Evolutionary conservation across 2,329 filamentous ascomycete genomes (phyloP), one percentile per base, ranked within the genome.

Genomic region (Colletotrichum sp.): DNA sequence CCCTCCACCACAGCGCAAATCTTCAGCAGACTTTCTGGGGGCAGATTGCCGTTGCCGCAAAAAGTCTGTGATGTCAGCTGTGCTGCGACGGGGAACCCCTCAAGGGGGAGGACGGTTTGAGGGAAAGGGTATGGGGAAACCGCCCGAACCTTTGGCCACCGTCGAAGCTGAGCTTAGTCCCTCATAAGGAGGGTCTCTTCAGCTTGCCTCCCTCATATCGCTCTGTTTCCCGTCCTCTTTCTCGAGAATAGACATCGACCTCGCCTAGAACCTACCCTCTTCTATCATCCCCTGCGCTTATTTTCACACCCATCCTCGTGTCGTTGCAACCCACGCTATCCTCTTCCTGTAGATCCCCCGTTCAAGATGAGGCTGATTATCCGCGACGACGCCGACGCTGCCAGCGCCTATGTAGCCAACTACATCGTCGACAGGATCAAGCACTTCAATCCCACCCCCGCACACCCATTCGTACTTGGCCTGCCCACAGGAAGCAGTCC

Each of bases 391-490:
- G 89, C 93, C 80, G 85, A 89, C 71, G 87, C 90, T 77, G 94
- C 94, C 72, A 95, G 94, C 81, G 88, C 89, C 80, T 96, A 96
- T 84, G 94, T 96, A 79, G 94, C 95, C 77, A 93, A 95, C 84
- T 96, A 96, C 85, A 93, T 97, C 80, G 92, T 96, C 85, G 93
- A 94, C 80, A 93, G 95, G 79, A 96, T 97, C 88, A 94, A 93
- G 81, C 87, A 91, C 77, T 97, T 95, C 85, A 90, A 90, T 65
- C 95, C 95, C 49, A 94, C 93, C 7, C 87, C 93, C 64, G 87
- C 92, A 78, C 92, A 92, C 79, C 95, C 95, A 2, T 97, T 98
- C 81, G 94, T 97, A 7, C 91, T 98, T 63, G 95, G 95, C 75
- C 89, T 98, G 64, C 95, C 95, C 12, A 98, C 95, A 2, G 95